phyloP scores from a whole-genome alignment of 805 yeast genomes.

The baker's yeast (Saccharomyces cerevisiae) region DNA sequence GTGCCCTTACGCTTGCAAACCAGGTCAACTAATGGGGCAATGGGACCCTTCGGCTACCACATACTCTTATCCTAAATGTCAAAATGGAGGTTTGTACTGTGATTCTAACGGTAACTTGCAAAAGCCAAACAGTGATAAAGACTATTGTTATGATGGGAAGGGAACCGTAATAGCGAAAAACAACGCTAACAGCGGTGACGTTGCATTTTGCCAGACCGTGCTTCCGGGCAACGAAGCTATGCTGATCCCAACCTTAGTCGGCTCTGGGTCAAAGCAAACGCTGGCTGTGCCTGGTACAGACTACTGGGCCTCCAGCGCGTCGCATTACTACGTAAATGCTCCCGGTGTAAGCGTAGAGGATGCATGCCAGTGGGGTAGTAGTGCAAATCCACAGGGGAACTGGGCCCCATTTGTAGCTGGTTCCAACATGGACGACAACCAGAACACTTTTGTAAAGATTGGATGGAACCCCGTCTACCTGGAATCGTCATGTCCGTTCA shows the following conservation, averaged over 20 bases:
- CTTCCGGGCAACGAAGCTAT: slow-evolving; percentile 91
- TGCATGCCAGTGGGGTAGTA: slow-evolving; percentile 80
- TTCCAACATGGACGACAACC: slow-evolving; percentile 63
- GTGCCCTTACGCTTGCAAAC: slow-evolving; percentile 89
- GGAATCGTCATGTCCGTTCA: slow-evolving; percentile 49
- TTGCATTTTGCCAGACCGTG: slow-evolving; percentile 88
- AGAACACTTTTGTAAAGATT: slow-evolving; percentile 71
- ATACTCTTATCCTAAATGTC: slow-evolving; percentile 69
- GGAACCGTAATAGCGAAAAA: slow-evolving; percentile 63
- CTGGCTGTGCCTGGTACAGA: slow-evolving; percentile 80
- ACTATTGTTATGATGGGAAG: slow-evolving; percentile 68
- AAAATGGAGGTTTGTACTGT: slow-evolving; percentile 78
- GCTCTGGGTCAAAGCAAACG: slow-evolving; percentile 38
- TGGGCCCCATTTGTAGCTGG: slow-evolving; percentile 95
- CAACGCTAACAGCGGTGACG: slow-evolving; percentile 45
- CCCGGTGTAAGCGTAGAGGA: slow-evolving; percentile 72
- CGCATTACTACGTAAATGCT: slow-evolving; percentile 77
- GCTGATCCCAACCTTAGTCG: slow-evolving; percentile 75
- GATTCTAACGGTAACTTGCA: slow-evolving; percentile 58
- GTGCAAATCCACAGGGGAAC: slow-evolving; percentile 64
- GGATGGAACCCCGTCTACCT: slow-evolving; percentile 88
- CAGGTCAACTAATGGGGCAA: slow-evolving; percentile 80
- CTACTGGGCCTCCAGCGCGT: slow-evolving; percentile 80
- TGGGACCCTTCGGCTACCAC: slow-evolving; percentile 76
- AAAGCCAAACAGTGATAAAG: slow-evolving; percentile 48